Conservation (phyloP, 2,329 filamentous ascomycete genomes). For the Trichoderma breve region DNA sequence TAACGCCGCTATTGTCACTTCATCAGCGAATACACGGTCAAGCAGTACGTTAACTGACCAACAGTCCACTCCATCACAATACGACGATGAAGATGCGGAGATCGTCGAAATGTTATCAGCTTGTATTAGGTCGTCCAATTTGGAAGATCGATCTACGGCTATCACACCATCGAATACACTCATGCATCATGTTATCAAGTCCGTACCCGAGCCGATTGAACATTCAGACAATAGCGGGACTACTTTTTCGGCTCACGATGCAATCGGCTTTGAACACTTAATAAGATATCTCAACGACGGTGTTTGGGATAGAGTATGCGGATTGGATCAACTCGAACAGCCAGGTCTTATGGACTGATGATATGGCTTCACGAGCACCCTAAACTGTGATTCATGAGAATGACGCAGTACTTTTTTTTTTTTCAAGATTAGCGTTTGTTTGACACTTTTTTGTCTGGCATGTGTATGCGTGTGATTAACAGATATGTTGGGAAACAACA, state of each 20-base stretch:
- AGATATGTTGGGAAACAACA: no score
- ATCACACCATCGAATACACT: neutral
- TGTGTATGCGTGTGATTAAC: no score
- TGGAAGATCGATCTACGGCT: neutral
- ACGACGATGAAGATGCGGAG: neutral
- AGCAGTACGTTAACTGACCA: no score
- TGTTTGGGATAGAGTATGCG: neutral
- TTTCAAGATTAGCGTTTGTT: no score
- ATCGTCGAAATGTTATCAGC: neutral
- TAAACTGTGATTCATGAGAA: neutral
- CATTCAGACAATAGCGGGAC: neutral
- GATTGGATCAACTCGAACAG: neutral
- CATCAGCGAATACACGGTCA: neutral
- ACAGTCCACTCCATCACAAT: neutral
- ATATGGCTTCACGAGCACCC: neutral
- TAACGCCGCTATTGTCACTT: neutral
- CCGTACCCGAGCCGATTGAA: neutral
- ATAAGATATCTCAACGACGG: neutral
- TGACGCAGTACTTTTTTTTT: neutral
- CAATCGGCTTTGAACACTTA: neutral
- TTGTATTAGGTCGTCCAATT: neutral
- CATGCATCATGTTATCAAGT: neutral
- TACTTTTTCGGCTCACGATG: neutral
- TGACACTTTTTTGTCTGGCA: no score
- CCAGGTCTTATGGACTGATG: neutral